A percentile compares a stretch with the other conserved stretches of the same genome.
phyloP scores from a whole-genome alignment of 2,329 filamentous ascomycete genomes.

The Penicillium freii region DNA sequence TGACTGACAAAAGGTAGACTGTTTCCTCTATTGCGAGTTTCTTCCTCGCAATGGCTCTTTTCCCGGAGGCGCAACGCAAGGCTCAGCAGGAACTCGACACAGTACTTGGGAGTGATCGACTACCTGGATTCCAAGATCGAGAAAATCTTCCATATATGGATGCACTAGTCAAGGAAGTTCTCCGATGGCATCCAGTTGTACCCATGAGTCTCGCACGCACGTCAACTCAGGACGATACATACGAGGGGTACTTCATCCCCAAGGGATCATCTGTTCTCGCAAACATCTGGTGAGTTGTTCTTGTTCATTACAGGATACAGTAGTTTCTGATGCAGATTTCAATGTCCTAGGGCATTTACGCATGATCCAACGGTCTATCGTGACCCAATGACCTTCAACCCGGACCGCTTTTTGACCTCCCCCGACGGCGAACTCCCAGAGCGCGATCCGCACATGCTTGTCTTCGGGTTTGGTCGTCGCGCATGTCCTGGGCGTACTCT shows the following conservation, averaged over 20 bases:
- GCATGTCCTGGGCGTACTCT: constrained; percentile 23
- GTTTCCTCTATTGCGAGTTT: constrained; percentile 44
- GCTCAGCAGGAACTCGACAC: constrained; percentile 43
- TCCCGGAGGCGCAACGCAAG: constrained; percentile 50
- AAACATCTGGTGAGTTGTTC: constrained; percentile 36
- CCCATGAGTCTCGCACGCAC: neutral
- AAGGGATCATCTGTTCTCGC: constrained; percentile 38
- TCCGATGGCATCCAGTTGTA: constrained; percentile 3
- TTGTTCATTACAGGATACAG: no score
- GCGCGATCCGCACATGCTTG: constrained; percentile 35
- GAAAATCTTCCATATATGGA: constrained; percentile 19
- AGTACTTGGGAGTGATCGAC: constrained; percentile 30
- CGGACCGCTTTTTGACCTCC: constrained; percentile 42
- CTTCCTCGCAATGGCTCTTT: constrained; percentile 52
- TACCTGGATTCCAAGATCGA: constrained; percentile 39
- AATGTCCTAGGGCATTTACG: constrained; percentile 38
- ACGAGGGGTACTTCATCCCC: constrained; percentile 23
- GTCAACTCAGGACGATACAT: neutral
- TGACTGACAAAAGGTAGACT: constrained; percentile 29
- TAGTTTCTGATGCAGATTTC: neutral
- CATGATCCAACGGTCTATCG: constrained; percentile 39
- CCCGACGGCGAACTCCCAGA: constrained; percentile 32
- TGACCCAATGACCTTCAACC: constrained; percentile 42
- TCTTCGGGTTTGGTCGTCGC: constrained; percentile 25
- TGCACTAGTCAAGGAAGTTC: neutral